These are phyloP conservation scores for Ramaria sp. DNA, from an alignment of 768 basidiomycete species.

Conservation along the genomic window DNA sequence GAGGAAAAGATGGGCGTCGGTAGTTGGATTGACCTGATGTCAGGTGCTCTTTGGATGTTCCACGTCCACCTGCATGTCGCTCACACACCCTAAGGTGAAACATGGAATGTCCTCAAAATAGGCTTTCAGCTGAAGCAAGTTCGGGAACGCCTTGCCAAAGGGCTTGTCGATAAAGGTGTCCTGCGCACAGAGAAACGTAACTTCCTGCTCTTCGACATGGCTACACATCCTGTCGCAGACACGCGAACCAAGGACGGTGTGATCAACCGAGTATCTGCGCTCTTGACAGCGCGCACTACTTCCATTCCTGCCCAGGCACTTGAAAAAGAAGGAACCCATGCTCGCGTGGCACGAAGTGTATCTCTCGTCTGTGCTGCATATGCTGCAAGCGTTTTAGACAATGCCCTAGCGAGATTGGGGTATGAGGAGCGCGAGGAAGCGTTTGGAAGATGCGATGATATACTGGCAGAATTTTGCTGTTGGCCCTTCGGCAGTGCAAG, in stretches of 20 bases:
- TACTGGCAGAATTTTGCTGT: conserved; percentile 78
- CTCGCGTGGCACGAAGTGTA: conserved; percentile 69
- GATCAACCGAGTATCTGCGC: conserved; percentile 59
- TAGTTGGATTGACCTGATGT: conserved; percentile 90
- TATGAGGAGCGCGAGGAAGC: conserved; percentile 94
- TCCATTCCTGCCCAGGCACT: conserved; percentile 69
- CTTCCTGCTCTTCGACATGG: conserved; percentile 99
- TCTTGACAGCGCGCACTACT: conserved; percentile 76
- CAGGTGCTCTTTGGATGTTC: conserved; percentile 38
- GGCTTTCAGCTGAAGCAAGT: conserved; percentile 99
- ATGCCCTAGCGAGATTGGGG: conserved; percentile 76
- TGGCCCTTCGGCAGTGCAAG: conserved; percentile 69
- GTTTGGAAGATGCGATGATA: conserved; percentile 88
- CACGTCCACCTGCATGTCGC: background rate
- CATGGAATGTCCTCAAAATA: conserved; percentile 99
- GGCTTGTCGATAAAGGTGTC: conserved; percentile 96
- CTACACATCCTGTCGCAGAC: conserved; percentile 95
- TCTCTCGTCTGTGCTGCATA: conserved; percentile 86
- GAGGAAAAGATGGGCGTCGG: conserved; percentile 77
- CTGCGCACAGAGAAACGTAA: conserved; percentile 99
- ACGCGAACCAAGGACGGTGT: conserved; percentile 82
- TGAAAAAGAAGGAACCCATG: conserved; percentile 68
- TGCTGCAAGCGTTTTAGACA: conserved; percentile 91
- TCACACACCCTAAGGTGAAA: conserved; percentile 60
- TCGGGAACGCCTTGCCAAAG: conserved; percentile 91